Percentiles rank a stretch among this genome's conserved stretches.
Conservation (phyloP, 805 yeast species). For the Yamadazyma laniorum region DNA sequence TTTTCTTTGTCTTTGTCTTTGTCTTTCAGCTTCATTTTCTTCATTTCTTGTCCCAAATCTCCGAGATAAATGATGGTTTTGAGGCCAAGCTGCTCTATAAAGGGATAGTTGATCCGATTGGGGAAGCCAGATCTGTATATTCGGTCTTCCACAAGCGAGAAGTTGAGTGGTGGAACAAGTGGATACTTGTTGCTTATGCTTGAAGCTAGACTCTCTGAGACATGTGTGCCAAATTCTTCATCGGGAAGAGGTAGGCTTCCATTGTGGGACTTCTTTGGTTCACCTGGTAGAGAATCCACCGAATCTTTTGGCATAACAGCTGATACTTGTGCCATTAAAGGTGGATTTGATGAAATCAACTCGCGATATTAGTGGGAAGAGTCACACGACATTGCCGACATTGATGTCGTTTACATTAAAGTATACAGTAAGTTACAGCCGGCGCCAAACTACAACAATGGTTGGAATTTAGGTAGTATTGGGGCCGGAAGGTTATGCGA, state of each 20-base stretch:
- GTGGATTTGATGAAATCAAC: too few species aligned
- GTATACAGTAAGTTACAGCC: too few species aligned
- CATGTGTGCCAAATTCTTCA: too few species aligned
- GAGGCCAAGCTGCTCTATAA: slow-evolving; percentile 63
- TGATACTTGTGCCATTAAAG: too few species aligned
- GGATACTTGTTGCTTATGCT: slow-evolving; percentile 2
- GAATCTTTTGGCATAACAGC: too few species aligned
- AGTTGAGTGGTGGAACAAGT: slow-evolving; percentile 85
- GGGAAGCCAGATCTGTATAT: slow-evolving; percentile 94
- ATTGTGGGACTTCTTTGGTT: too few species aligned
- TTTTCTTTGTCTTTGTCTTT: slow-evolving; percentile 28
- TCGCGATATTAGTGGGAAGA: too few species aligned
- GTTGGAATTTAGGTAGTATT: slow-evolving; percentile 31
- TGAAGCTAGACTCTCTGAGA: too few species aligned
- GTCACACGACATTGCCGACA: too few species aligned
- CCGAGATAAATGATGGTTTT: slow-evolving; percentile 82
- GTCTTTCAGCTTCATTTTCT: slow-evolving; percentile 11
- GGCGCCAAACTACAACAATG: slow-evolving; percentile 12
- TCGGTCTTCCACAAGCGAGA: slow-evolving; percentile 82
- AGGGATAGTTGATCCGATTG: slow-evolving; percentile 79
- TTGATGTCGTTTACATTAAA: too few species aligned
- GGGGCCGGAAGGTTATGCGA: slow-evolving; percentile 25
- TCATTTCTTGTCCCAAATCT: slow-evolving; percentile 46
- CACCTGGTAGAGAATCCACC: too few species aligned
- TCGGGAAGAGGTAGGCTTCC: too few species aligned